Conservation (phyloP, 2,329 filamentous ascomycete genomes). For the Fusarium udum region DNA sequence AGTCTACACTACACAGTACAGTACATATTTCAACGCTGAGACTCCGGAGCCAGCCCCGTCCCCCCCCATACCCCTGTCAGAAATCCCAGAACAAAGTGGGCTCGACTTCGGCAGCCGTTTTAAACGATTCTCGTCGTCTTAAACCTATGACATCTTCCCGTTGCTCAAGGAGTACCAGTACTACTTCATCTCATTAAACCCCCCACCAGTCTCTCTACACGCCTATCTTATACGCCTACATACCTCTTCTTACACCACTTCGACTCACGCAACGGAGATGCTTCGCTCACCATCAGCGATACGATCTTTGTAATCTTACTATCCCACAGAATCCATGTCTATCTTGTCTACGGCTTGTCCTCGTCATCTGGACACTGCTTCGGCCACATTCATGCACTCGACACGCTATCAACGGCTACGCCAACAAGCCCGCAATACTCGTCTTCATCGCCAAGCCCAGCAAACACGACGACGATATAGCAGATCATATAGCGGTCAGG, state of each 20-base stretch:
- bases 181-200: slow-evolving; percentile 17
- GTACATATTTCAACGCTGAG: background rate
- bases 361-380: slow-evolving; percentile 22
- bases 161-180: background rate
- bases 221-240: background rate
- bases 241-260: background rate
- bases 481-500: background rate
- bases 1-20: background rate
- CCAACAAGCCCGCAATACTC: slow-evolving; percentile 19
- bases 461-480: background rate
- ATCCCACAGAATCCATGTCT: slow-evolving; percentile 35
- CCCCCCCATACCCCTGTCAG: slow-evolving; percentile 14
- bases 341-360: slow-evolving; percentile 28
- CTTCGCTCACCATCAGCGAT: background rate
- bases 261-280: slow-evolving; percentile 13
- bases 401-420: slow-evolving; percentile 33
- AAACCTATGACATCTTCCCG: slow-evolving; percentile 31
- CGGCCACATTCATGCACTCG: slow-evolving; percentile 29
- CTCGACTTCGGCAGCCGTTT: slow-evolving; percentile 24
- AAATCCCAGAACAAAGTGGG: slow-evolving; percentile 22
- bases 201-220: slow-evolving; percentile 10
- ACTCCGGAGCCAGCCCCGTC: slow-evolving; percentile 6
- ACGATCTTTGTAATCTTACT: slow-evolving; percentile 25
- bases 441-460: slow-evolving; percentile 11
- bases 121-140: slow-evolving; percentile 11